Evolutionary conservation across 805 yeast species (phyloP).

Genomic region (Ogataea ganodermae): DNA sequence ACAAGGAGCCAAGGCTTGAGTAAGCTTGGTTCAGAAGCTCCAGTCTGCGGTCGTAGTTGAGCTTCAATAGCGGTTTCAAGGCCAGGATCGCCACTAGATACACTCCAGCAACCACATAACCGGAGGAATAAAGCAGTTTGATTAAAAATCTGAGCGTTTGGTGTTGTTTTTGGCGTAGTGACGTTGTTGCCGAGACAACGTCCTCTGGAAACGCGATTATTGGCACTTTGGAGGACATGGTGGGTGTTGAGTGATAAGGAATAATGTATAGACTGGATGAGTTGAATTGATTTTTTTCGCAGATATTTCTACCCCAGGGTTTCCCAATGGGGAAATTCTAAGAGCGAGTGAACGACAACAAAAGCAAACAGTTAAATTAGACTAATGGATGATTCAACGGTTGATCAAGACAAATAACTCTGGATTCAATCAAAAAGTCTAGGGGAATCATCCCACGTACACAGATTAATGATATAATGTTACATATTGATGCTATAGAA

Average conservation of each 20-base stretch:
- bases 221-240: constrained; percentile 22
- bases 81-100: constrained; percentile 36
- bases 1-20: constrained; percentile 31
- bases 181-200: constrained; percentile 8
- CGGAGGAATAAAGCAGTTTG: constrained; percentile 38
- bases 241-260: background rate
- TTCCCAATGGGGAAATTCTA: constrained; percentile 5
- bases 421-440: too few species aligned
- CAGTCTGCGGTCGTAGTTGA: constrained; percentile 42
- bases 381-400: too few species aligned
- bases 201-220: constrained; percentile 39
- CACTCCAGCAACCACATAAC: constrained; percentile 33
- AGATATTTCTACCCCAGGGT: background rate
- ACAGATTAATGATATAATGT: too few species aligned
- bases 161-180: constrained; percentile 20
- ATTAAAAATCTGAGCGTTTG: constrained; percentile 33
- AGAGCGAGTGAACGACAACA: background rate
- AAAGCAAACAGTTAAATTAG: too few species aligned
- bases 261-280: too few species aligned
- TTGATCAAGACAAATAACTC: too few species aligned
- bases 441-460: too few species aligned
- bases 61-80: constrained; percentile 43
- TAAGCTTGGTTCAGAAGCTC: constrained; percentile 36
- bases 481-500: background rate
- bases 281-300: background rate